Evolutionary conservation across 768 basidiomycete species (phyloP).

Genomic region (Calocera cornea): DNA sequence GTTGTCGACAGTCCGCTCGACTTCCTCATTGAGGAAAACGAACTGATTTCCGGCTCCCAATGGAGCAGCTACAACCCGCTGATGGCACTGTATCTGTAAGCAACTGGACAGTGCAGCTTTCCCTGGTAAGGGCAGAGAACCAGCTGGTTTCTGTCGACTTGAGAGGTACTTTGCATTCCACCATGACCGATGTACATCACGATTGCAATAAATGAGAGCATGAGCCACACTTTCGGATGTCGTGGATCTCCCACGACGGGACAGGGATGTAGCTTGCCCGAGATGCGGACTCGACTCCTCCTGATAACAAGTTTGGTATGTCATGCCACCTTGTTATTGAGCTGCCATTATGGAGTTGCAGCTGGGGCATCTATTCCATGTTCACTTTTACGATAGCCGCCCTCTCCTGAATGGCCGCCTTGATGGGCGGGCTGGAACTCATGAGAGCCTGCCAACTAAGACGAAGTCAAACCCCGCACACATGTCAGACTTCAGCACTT

Average conservation of each 20-base stretch:
- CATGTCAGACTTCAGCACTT: background rate
- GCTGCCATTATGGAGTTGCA: background rate
- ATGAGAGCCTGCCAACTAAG: background rate
- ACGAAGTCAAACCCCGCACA: background rate
- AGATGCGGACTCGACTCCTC: too few species aligned
- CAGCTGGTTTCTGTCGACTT: too few species aligned
- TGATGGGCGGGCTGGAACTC: background rate
- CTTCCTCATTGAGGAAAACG: constrained; percentile 71
- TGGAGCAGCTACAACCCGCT: constrained; percentile 1
- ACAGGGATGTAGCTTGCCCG: too few species aligned
- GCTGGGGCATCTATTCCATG: background rate
- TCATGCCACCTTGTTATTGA: too few species aligned
- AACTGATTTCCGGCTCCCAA: constrained; percentile 14
- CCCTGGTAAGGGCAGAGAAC: too few species aligned
- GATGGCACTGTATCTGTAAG: background rate
- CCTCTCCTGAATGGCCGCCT: background rate
- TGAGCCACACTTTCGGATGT: too few species aligned
- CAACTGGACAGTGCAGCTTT: background rate
- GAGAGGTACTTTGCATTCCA: too few species aligned
- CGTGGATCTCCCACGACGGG: too few species aligned
- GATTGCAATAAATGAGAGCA: too few species aligned
- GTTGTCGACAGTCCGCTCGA: constrained; percentile 34
- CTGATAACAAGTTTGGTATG: too few species aligned
- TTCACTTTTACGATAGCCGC: background rate
- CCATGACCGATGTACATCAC: too few species aligned